phyloP scores from a whole-genome alignment of 305 asterid species.

The Fraxinus floribunda region DNA sequence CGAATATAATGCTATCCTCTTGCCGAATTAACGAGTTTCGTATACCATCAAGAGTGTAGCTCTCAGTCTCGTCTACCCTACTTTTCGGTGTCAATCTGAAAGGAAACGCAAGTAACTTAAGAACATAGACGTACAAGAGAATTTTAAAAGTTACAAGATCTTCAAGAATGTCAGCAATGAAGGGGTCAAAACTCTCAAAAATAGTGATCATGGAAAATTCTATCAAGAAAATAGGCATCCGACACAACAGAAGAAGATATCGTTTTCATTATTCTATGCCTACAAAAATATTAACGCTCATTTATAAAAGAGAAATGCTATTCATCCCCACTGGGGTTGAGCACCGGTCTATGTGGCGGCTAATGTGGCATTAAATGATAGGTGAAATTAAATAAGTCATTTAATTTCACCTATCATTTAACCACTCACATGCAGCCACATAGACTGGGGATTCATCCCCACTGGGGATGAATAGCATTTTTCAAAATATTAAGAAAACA shows the following conservation, averaged over 20 bases:
- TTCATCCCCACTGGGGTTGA: too few relatives aligned
- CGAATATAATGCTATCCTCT: constrained; percentile 85
- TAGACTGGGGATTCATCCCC: too few relatives aligned
- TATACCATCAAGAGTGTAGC: constrained; percentile 73
- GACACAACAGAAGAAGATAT: neutral
- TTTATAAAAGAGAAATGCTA: too few relatives aligned
- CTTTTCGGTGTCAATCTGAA: constrained; percentile 43
- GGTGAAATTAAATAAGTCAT: too few relatives aligned
- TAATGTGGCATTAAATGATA: too few relatives aligned
- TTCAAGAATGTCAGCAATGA: neutral
- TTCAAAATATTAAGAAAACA: neutral
- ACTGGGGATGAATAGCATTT: too few relatives aligned
- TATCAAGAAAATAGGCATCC: neutral
- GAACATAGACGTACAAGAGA: neutral
- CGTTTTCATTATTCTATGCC: neutral
- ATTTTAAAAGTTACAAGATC: neutral
- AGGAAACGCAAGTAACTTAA: neutral
- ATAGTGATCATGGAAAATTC: neutral
- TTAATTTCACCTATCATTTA: too few relatives aligned
- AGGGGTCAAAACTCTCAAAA: neutral
- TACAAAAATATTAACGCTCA: neutral
- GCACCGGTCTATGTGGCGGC: too few relatives aligned
- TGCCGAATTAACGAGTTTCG: constrained; percentile 65
- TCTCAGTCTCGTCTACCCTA: constrained; percentile 64
- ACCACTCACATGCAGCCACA: too few relatives aligned